Evolutionary conservation across 768 basidiomycete genomes (phyloP), one percentile per base, ranked within the genome.

Genomic region (Mrakia frigida): DNA sequence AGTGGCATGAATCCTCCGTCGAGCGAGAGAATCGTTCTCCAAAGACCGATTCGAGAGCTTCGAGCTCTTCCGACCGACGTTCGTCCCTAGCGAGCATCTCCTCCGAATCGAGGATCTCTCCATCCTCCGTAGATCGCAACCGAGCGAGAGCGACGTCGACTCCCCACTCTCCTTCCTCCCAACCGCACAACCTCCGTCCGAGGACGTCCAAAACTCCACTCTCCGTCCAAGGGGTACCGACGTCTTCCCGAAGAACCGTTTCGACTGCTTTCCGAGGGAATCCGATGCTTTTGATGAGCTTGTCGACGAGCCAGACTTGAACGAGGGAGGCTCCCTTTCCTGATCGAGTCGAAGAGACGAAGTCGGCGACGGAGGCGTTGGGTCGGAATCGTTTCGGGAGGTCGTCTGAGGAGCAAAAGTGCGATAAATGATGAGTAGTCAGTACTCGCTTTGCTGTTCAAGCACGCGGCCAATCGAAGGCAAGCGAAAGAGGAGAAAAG

Each of bases 261-360:
- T 88, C 88, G 67, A 95, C 92, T 18, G 87, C 84, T 79, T 89
- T 88, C 3, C 86, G 82, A 35, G 93, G 93, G 86, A 90, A 94
- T 31, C 93, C 93, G 70, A 90, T 92, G 82, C 91, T 88, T 81
- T 93, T 94, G 74, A 90, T 86, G 3, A 90, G 89, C 80, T 90
- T 89, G 67, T 94, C 91, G 80, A 90, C 88, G 2, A 90, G 83
- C 93, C 93, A 95, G 33, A 92, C 88, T 74, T 84, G 87, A 81
- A 89, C 89, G 61, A 94, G 82, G 88, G 79, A 89, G 90, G n/a
- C 83, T 80, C 16, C 81, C 82, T 16, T 76, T 43, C 37, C 76
- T 60, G 28, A 80, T 79, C 39, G 78, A 23, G 79, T 81, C 1
- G 81, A 77, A 0, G 80, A 80, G 61, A 84, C 81, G 78, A 84